Base-by-base conservation (phyloP, 805 yeast species). In the Kodamaea laetipori region DNA sequence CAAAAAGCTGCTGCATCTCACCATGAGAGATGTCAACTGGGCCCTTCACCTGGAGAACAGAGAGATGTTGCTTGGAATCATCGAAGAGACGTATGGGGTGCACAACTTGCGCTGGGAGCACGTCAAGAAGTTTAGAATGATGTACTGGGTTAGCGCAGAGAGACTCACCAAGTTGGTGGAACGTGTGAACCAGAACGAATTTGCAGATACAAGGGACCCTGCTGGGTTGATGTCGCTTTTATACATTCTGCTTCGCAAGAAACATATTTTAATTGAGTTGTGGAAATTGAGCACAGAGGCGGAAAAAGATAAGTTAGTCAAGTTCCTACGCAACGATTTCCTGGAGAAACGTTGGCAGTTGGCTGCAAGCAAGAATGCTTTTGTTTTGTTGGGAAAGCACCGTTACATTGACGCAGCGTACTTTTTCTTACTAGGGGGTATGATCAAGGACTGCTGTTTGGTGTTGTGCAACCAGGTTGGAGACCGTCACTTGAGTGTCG, bases 351-450 rank as follows among this genome's bases (percentile, higher is more conserved):
- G 97, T 39, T 90, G 97, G 97, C 78, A 73, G 52, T 73, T 86
- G 0, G 97, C 97, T 1, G 97, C 98, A 0, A 63, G 81, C 54
- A 94, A 94, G 56, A 92, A 92, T 65, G 98, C 98, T 0, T 92
- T 80, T 70, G 98, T 88, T 0, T 67, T 92, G 33, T 62, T 94
- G 50, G 87, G 97, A 48, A 89, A 89, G 56, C 99, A 90, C 61
- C 69, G 98, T 32, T 86, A 76, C 56, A 67, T 77, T 59, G 95
- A 90, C 62, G 95, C 97, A 0, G 97, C 97, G 0, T 81, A 84
- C 16, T 90, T 94, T 60, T 92, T 92, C 63, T 63, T 92, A 26
- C 70, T 92, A 9, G 96, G 86, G 0, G 90, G 76, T 39, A 71
- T 90, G 0, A 64, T 88, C 10, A 77, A 77, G 43, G 98, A 94